Percentiles rank a stretch among this genome's conserved stretches.
Conservation (phyloP, 257 asterid species). For the Nicotiana otophora region DNA sequence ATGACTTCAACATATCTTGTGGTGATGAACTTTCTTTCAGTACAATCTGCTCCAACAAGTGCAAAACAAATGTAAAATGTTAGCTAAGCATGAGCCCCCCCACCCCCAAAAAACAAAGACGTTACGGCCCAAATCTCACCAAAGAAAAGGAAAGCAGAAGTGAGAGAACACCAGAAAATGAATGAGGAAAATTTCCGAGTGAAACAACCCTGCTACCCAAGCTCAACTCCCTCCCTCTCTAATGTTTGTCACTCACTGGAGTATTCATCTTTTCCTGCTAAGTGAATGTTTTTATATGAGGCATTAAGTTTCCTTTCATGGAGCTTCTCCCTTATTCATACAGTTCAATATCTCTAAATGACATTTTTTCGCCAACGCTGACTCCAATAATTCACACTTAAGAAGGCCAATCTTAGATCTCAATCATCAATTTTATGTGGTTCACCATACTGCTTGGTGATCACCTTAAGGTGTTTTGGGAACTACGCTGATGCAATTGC, state of each 20-base stretch:
- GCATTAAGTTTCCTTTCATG: background rate
- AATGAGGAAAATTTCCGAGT: background rate
- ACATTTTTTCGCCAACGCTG: background rate
- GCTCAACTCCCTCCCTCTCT: background rate
- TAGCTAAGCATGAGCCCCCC: background rate
- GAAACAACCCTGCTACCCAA: background rate
- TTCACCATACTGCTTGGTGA: background rate
- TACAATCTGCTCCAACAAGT: constrained; percentile 49
- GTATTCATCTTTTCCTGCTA: background rate
- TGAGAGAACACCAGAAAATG: background rate
- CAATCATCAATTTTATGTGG: background rate
- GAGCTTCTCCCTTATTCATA: background rate
- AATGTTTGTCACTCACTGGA: background rate
- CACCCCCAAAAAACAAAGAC: too few species aligned
- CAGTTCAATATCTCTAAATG: background rate
- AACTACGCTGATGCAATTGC: background rate
- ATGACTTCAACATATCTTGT: constrained; percentile 84
- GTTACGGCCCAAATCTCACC: background rate
- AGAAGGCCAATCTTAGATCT: background rate
- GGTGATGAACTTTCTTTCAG: constrained; percentile 73
- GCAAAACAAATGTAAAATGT: background rate
- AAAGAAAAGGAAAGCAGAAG: background rate
- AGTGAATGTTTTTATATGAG: background rate
- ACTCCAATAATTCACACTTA: background rate
- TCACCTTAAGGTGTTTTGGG: background rate